Evolutionary conservation across 306 rosid genomes (phyloP).

Genomic region (Cicer yamashitae): DNA sequence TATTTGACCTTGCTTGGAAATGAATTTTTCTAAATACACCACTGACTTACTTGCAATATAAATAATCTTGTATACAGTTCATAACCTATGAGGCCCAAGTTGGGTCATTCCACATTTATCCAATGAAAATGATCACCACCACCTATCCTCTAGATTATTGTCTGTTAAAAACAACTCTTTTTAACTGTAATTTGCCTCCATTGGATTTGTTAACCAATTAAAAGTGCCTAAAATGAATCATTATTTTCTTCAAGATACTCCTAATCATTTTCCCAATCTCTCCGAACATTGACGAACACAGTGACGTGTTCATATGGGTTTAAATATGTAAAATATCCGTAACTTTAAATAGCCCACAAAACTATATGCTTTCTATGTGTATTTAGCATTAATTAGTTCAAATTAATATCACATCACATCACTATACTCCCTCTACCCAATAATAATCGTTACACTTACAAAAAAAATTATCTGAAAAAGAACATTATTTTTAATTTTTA

Average conservation of each 20-base stretch:
- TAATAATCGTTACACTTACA: too few relatives aligned
- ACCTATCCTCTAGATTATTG: conserved; percentile 17
- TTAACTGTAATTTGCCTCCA: conserved; percentile 13
- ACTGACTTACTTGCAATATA: background rate
- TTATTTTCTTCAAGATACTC: conserved; percentile 21
- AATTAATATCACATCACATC: background rate
- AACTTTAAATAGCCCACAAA: conserved; percentile 20
- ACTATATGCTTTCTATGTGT: conserved; percentile 28
- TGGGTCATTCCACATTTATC: conserved; percentile 6
- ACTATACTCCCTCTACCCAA: too few relatives aligned
- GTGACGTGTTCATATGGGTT: conserved; percentile 43
- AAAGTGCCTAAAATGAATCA: conserved; percentile 8
- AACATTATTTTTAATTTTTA: too few relatives aligned
- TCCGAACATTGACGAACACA: conserved; percentile 39
- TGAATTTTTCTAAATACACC: background rate
- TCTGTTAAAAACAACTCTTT: conserved; percentile 27
- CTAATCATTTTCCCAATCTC: conserved; percentile 22
- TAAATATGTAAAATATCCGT: conserved; percentile 1
- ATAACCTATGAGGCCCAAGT: conserved; percentile 1
- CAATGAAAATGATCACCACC: conserved; percentile 24
- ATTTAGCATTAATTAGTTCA: conserved; percentile 24
- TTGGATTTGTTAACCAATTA: conserved; percentile 26
- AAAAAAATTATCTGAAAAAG: too few relatives aligned
- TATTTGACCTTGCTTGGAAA: background rate
- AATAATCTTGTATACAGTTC: background rate